These are phyloP conservation scores for Pythium folliculosum DNA, from an alignment of 352 stramenopile genomes.

Conservation along the genomic window DNA sequence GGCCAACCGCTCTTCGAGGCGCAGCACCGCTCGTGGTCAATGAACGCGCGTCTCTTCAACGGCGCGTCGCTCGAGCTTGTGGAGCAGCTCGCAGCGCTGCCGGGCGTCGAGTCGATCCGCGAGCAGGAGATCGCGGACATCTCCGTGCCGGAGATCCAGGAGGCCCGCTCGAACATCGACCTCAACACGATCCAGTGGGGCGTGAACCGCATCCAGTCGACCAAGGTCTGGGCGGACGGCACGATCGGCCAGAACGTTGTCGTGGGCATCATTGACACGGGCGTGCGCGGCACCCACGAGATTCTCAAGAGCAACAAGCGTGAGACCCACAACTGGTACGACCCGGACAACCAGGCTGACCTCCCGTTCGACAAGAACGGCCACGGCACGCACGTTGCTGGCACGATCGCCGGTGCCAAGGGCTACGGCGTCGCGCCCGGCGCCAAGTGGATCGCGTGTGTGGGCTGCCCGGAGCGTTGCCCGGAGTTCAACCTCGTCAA, in stretches of 20 bases:
- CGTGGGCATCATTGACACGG: slow-evolving; percentile 36
- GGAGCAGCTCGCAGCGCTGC: slow-evolving; percentile 21
- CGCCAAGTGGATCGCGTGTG: slow-evolving; percentile 36
- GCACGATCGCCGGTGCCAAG: slow-evolving; percentile 32
- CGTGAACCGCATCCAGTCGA: slow-evolving; percentile 18
- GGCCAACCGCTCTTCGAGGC: slow-evolving; percentile 4
- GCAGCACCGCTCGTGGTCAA: slow-evolving; percentile 23
- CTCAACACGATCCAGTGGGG: slow-evolving; percentile 29
- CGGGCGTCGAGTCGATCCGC: slow-evolving; percentile 23
- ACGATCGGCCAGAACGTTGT: slow-evolving; percentile 27
- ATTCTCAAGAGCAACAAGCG: slow-evolving; percentile 19
- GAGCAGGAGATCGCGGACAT: slow-evolving; percentile 10
- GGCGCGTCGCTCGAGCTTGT: slow-evolving; percentile 25
- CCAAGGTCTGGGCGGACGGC: slow-evolving; percentile 30
- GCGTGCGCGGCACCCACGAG: slow-evolving; percentile 33
- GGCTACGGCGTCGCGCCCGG: slow-evolving; percentile 32
- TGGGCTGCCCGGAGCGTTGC: slow-evolving; percentile 22
- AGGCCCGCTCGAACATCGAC: not conserved
- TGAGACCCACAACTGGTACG: slow-evolving; percentile 29
- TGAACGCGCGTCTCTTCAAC: slow-evolving; percentile 24
- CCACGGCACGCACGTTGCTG: slow-evolving; percentile 40
- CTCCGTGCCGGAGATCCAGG: not conserved
- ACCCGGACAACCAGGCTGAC: slow-evolving; percentile 29
- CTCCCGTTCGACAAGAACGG: slow-evolving; percentile 29
- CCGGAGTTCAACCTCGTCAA: slow-evolving; percentile 25